Base-by-base conservation (phyloP, 1,284 basidiomycete genomes). In the Rhodotorula sp. region DNA sequence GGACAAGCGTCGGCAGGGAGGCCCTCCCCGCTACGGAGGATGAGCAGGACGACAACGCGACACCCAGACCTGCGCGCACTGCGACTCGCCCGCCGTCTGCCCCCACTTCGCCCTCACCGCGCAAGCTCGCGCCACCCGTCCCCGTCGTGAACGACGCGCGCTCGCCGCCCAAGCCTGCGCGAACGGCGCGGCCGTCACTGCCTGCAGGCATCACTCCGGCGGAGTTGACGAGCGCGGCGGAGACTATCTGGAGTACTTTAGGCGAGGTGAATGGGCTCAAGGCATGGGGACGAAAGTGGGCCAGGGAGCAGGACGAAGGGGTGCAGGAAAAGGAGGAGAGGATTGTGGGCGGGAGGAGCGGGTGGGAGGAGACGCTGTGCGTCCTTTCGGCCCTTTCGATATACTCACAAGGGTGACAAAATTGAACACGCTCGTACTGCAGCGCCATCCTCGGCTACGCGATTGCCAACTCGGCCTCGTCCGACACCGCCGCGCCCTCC, bases 331-430 rank as follows among this genome's bases (percentile, higher is more conserved):
- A 46, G 54, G 44, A 12, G 44, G 22, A 44, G 55, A 10, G 25
- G 46, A 41, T 25, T 10, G n/a, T 22, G 1, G 22, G 22, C 36
- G 22, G 67, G 56, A 34, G 39, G 61, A 21, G n/a, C 55, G 55
- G 41, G 8, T 44, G 61, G 51, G 46, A 54, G 44, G 70, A 69
- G 15, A 74, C 70, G 1, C 56, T 59, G 73, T 74, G 34, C 41
- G 73, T 64, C 0, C 34, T 34, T 19, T 27, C 46, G 32, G n/a
- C n/a, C n/a, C n/a, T 27, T 12, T 19, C 32, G 41, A n/a, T 29
- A 10, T 10, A 1, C 32, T 37, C 36, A 2, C 13, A n/a, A 17
- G n/a, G 9, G 13, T 29, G 21, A 22, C 12, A 6, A 25, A 37
- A 41, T 34, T 44, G 1, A 25, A 12, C 13, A 50, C 32, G 7